These are phyloP conservation scores for Fraxinus sp. DNA, from an alignment of 305 asterid genomes.

Conservation along the genomic window DNA sequence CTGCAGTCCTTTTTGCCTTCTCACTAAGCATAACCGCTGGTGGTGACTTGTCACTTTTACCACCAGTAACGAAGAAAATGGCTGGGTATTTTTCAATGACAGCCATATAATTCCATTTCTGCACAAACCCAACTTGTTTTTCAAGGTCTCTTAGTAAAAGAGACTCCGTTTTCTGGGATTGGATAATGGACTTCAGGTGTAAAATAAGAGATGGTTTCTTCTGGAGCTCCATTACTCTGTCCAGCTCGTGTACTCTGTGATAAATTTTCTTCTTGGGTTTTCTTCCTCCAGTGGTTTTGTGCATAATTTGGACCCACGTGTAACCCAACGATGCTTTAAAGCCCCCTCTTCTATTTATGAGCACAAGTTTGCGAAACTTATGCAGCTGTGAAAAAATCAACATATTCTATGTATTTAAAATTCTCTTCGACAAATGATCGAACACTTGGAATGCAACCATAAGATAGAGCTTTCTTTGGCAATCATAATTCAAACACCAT, in stretches of 20 bases:
- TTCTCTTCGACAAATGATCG: slow-evolving; percentile 41
- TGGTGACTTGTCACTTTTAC: slow-evolving; percentile 46
- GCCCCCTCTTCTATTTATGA: slow-evolving; percentile 4
- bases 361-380: slow-evolving; percentile 10
- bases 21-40: slow-evolving; percentile 68
- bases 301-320: slow-evolving; percentile 47
- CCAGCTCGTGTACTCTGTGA: slow-evolving; percentile 75
- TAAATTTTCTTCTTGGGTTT: slow-evolving; percentile 83
- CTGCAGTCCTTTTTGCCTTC: slow-evolving; percentile 63
- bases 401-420: slow-evolving; percentile 23
- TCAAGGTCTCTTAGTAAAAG: slow-evolving; percentile 86
- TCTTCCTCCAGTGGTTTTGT: slow-evolving; percentile 59
- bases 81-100: slow-evolving; percentile 74
- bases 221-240: slow-evolving; percentile 79
- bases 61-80: slow-evolving; percentile 60
- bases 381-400: slow-evolving; percentile 22
- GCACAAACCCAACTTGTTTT: slow-evolving; percentile 87
- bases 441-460: slow-evolving; percentile 36
- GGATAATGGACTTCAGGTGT: slow-evolving; percentile 62
- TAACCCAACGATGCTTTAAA: slow-evolving; percentile 24
- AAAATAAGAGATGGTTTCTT: slow-evolving; percentile 78
- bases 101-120: slow-evolving; percentile 90
- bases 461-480: background rate
- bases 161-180: slow-evolving; percentile 58
- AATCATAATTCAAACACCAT: background rate